Evolutionary conservation across 148 eudicot species (phyloP).

Genomic region (Simmondsia chinensis): DNA sequence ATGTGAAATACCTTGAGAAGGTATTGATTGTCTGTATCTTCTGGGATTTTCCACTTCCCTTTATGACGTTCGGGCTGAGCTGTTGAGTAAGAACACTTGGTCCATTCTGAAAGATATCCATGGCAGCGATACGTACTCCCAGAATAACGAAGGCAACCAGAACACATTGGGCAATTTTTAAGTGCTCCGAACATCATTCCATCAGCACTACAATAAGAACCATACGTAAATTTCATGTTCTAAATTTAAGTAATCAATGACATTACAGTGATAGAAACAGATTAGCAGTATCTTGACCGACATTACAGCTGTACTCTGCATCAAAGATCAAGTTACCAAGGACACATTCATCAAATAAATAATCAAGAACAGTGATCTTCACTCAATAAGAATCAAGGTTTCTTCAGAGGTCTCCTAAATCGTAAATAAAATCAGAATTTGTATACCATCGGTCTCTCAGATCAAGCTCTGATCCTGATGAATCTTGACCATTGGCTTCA

Average conservation of each 20-base stretch:
- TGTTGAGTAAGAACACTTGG: slow-evolving; percentile 75
- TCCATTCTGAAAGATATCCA: slow-evolving; percentile 88
- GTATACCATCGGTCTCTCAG: slow-evolving; percentile 84
- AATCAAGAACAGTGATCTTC: too few species aligned
- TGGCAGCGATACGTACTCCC: slow-evolving; percentile 72
- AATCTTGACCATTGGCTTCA: slow-evolving; percentile 65
- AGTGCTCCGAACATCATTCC: slow-evolving; percentile 94
- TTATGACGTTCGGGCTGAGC: slow-evolving; percentile 65
- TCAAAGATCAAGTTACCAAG: too few species aligned
- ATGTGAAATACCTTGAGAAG: slow-evolving; percentile 59
- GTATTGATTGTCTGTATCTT: slow-evolving; percentile 57
- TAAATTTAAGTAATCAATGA: too few species aligned
- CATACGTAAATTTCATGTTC: slow-evolving; percentile 1
- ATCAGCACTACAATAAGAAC: slow-evolving; percentile 62
- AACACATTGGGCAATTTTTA: slow-evolving; percentile 52
- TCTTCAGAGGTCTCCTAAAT: too few species aligned
- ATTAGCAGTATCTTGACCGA: too few species aligned
- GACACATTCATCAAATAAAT: too few species aligned
- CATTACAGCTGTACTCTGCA: too few species aligned
- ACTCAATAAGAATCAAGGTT: too few species aligned
- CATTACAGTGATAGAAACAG: too few species aligned
- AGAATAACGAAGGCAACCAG: slow-evolving; percentile 62
- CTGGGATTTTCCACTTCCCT: slow-evolving; percentile 91
- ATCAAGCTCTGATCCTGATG: slow-evolving; percentile 80
- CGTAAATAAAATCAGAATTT: slow-evolving; percentile 1